These are phyloP conservation scores for Auricularia cornea DNA, from an alignment of 768 basidiomycete species.

Conservation along the genomic window DNA sequence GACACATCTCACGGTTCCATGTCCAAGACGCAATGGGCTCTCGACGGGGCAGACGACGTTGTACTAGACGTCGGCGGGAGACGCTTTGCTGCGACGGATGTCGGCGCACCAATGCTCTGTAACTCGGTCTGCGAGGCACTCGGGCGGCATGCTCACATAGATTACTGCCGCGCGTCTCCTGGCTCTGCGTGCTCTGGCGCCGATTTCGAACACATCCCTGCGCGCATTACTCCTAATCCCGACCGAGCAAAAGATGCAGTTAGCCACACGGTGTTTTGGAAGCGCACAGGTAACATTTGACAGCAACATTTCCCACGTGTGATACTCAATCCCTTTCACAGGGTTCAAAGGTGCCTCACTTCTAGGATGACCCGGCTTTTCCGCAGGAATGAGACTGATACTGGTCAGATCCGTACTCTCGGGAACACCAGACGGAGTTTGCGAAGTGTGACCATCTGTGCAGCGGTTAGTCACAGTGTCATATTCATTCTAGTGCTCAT, in stretches of 20 bases:
- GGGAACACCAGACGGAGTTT: slow-evolving; percentile 48
- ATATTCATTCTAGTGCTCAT: neutral
- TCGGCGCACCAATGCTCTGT: slow-evolving; percentile 58
- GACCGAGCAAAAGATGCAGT: slow-evolving; percentile 43
- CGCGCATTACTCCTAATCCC: slow-evolving; percentile 39
- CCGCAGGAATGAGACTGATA: neutral
- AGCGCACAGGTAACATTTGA: slow-evolving; percentile 42
- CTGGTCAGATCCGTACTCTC: slow-evolving; percentile 45
- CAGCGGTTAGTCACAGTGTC: neutral
- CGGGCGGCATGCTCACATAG: slow-evolving; percentile 51
- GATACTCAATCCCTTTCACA: slow-evolving; percentile 11
- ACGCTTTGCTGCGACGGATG: slow-evolving; percentile 27
- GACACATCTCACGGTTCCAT: slow-evolving; percentile 59
- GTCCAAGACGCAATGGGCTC: slow-evolving; percentile 47
- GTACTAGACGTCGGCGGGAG: slow-evolving; percentile 46
- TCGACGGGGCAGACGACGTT: slow-evolving; percentile 44
- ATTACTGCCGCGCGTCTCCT: slow-evolving; percentile 41
- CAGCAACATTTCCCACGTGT: too few relatives aligned
- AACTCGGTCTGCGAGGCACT: slow-evolving; percentile 45
- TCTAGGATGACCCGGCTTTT: neutral
- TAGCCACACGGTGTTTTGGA: slow-evolving; percentile 49
- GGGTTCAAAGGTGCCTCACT: slow-evolving; percentile 46
- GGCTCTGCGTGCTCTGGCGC: slow-evolving; percentile 31
- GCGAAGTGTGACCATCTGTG: slow-evolving; percentile 38
- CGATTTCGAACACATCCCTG: slow-evolving; percentile 39